Conservation (phyloP, 305 asterid genomes). For the Caryopteris hybrid region DNA sequence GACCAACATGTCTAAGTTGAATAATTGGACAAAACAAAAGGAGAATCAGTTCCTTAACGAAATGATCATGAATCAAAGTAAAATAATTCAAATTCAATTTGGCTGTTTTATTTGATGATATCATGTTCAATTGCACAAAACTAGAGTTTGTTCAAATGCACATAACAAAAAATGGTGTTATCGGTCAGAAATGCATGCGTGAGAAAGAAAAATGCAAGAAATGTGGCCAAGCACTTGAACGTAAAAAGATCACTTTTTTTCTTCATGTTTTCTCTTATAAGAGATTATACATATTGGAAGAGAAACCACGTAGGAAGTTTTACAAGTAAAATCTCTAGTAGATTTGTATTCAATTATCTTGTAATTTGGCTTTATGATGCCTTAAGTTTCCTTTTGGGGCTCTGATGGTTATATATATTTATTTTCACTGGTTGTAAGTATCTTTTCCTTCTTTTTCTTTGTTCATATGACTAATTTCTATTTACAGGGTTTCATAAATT, state of each 20-base stretch:
- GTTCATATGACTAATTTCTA: slow-evolving; percentile 13
- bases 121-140: not conserved
- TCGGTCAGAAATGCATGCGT: slow-evolving; percentile 4
- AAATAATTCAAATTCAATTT: not conserved
- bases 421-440: slow-evolving; percentile 1
- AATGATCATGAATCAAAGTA: not conserved
- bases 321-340: not conserved
- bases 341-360: not conserved
- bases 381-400: slow-evolving; percentile 4
- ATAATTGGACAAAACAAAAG: not conserved
- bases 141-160: not conserved
- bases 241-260: not conserved
- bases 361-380: slow-evolving; percentile 13
- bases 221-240: not conserved
- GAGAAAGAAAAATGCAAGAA: not conserved
- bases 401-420: not conserved
- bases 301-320: not conserved
- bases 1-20: not conserved
- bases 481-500: slow-evolving; percentile 88
- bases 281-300: not conserved
- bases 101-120: not conserved
- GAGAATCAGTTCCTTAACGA: not conserved
- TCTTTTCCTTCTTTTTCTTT: slow-evolving; percentile 8
- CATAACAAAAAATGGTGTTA: not conserved
- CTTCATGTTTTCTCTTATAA: not conserved